Evolutionary conservation across 1,139 yeast genomes (phyloP).

Genomic region (Kluyveromyces sp.): DNA sequence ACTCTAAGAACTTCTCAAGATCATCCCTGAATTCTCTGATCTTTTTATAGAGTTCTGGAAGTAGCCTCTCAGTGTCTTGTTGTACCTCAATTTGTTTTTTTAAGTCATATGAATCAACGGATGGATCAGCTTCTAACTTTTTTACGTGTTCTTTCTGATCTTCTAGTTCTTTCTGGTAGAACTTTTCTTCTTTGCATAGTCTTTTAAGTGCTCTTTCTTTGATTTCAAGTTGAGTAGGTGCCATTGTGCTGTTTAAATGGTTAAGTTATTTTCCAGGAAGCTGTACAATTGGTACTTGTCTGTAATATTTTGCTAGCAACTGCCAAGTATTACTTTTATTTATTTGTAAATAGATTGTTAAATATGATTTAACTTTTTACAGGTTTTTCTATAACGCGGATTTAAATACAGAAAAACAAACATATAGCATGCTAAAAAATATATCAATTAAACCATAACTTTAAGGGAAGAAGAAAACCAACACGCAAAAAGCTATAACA

Average conservation of each 20-base stretch:
- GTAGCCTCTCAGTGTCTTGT: conserved; percentile 60
- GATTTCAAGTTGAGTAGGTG: conserved; percentile 71
- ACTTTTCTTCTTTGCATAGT: conserved; percentile 60
- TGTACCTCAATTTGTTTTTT: conserved; percentile 60
- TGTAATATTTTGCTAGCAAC: no score
- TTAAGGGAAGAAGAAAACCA: no score
- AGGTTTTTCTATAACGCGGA: no score
- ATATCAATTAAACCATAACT: no score
- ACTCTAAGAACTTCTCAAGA: conserved; percentile 35
- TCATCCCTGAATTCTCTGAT: conserved; percentile 43
- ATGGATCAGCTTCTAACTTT: conserved; percentile 30
- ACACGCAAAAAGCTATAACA: no score
- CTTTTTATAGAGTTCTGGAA: conserved; percentile 53
- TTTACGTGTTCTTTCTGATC: conserved; percentile 53
- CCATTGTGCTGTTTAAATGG: conserved; percentile 36
- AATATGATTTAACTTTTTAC: neutral
- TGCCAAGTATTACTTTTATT: no score
- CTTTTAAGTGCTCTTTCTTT: conserved; percentile 69
- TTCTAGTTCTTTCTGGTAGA: conserved; percentile 55
- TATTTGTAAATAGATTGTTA: neutral
- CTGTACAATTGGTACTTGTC: neutral
- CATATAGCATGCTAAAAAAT: no score
- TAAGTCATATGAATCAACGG: conserved; percentile 61
- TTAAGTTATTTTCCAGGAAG: no score
- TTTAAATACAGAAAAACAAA: no score